Base-by-base conservation (phyloP, 192 early-diverging fungal genomes). In the Geosiphon pyriformis region DNA sequence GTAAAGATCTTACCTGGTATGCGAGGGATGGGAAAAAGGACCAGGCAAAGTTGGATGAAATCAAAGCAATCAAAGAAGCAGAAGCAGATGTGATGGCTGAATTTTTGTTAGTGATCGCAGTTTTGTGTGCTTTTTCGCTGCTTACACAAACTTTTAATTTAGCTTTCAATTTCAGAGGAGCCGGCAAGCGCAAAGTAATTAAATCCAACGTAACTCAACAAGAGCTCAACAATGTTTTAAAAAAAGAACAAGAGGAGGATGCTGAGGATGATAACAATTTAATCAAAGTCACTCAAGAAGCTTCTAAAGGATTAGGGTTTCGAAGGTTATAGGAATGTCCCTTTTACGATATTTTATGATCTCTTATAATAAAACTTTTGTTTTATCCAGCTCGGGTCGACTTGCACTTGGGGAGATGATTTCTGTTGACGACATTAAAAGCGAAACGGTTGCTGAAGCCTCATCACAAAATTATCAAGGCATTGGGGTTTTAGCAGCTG, bases 1-100 rank as follows among this genome's bases (percentile, higher is more conserved):
- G 80, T n/a, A 80, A 81, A 23, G 85, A 88, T 73, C 56, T 88
- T 22, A 82, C 77, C 3, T 92, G 88, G 90, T 92, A 92, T 70
- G 79, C 82, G 31, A 90, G 90, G 59, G 78, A 81, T 56, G 71
- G 68, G 32, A 74, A 68, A 2, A 74, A 72, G 4, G 72, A 64
- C 8, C 27, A 65, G 3, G 71, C 70, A 10, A 68, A 76, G 1
- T 55, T 50, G 18, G 68, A 70, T 20, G 84, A 86, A 59, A 56
- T 86, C n/a, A 71, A 57, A 23, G 74, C 68, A 50, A 79, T 87
- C 33, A 87, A 87, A 67, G 80, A 78, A 35, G 80, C 80, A 0
- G 85, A 87, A 59, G 77, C 82, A 22, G 82, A 85, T 25, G 80
- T 82, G 2, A 76, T 87, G 78, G 79, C 82, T 32, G 69, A 76